These are phyloP conservation scores for Aspergillus fumigatiaffinis DNA, from an alignment of 2,329 filamentous ascomycete genomes.

Conservation along the genomic window DNA sequence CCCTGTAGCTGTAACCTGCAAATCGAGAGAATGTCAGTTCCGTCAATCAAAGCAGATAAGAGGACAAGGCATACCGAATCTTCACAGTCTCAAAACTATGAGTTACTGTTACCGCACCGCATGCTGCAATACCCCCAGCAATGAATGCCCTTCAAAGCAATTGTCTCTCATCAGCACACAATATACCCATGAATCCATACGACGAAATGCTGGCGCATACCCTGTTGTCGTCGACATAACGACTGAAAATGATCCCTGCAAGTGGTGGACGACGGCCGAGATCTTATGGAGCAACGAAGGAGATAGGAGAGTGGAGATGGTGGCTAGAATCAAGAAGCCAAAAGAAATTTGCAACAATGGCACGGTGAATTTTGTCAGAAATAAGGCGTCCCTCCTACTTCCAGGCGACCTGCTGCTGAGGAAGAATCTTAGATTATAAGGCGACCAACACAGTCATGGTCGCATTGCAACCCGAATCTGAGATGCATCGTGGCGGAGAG, in stretches of 20 bases:
- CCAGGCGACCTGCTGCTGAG: not conserved
- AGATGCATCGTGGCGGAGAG: conserved; percentile 7
- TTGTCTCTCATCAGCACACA: conserved; percentile 8
- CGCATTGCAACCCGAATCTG: conserved; percentile 4
- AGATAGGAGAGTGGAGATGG: not conserved
- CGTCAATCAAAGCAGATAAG: not conserved
- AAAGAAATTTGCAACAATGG: not conserved
- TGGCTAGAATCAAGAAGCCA: not conserved
- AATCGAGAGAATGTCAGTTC: conserved; percentile 2
- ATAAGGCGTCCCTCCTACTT: not conserved
- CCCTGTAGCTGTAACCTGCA: conserved; percentile 88
- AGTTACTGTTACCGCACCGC: conserved; percentile 93
- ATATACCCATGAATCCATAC: not conserved
- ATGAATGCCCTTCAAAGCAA: conserved; percentile 69
- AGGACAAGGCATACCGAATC: conserved; percentile 65
- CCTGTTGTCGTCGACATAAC: conserved; percentile 54
- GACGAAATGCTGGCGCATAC: conserved; percentile 26
- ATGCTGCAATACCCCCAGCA: conserved; percentile 92
- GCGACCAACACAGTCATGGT: not conserved
- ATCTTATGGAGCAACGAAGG: not conserved
- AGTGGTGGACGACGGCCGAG: conserved; percentile 9
- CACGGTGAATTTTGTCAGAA: not conserved
- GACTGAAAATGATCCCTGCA: conserved; percentile 9
- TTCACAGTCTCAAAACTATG: conserved; percentile 99
- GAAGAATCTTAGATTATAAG: not conserved